These are phyloP conservation scores for Didymella exigua DNA, from an alignment of 2,329 filamentous ascomycete genomes.

Conservation along the genomic window DNA sequence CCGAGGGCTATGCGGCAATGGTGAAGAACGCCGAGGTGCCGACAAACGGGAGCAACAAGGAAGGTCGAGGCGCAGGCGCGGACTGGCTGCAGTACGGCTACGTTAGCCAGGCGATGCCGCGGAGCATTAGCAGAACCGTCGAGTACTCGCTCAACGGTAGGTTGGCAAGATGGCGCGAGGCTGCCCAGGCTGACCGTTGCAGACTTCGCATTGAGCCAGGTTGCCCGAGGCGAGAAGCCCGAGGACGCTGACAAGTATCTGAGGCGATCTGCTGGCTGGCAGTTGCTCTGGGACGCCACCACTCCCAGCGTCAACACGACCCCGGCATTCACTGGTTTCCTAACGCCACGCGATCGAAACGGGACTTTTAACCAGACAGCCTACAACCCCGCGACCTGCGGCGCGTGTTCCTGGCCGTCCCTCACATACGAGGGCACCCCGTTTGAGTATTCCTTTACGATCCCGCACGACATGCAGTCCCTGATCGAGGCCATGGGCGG, in stretches of 20 bases:
- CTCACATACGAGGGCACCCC: constrained; percentile 49
- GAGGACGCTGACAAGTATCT: constrained; percentile 47
- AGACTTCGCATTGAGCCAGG: constrained; percentile 46
- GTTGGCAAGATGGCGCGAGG: not conserved
- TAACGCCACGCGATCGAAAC: constrained; percentile 26
- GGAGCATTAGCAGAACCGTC: constrained; percentile 45
- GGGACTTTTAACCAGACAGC: constrained; percentile 25
- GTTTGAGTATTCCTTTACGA: constrained; percentile 49
- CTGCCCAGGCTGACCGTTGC: not conserved
- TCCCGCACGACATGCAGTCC: constrained; percentile 48
- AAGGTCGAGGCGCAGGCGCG: constrained; percentile 70
- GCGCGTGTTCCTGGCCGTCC: constrained; percentile 42
- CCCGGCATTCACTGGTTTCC: constrained; percentile 24
- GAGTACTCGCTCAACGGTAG: constrained; percentile 47
- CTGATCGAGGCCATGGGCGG: constrained; percentile 49
- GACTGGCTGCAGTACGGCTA: constrained; percentile 70
- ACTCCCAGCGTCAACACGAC: constrained; percentile 31
- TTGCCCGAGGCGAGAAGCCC: constrained; percentile 45
- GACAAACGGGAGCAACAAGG: constrained; percentile 64
- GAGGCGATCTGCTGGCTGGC: constrained; percentile 39
- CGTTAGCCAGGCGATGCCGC: constrained; percentile 51
- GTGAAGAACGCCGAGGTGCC: constrained; percentile 68
- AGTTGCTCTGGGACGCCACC: constrained; percentile 23
- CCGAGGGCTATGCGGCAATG: constrained; percentile 72
- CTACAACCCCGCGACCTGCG: constrained; percentile 48